phyloP scores from a whole-genome alignment of 2,329 filamentous ascomycete species.

The Microdochium bolleyi region DNA sequence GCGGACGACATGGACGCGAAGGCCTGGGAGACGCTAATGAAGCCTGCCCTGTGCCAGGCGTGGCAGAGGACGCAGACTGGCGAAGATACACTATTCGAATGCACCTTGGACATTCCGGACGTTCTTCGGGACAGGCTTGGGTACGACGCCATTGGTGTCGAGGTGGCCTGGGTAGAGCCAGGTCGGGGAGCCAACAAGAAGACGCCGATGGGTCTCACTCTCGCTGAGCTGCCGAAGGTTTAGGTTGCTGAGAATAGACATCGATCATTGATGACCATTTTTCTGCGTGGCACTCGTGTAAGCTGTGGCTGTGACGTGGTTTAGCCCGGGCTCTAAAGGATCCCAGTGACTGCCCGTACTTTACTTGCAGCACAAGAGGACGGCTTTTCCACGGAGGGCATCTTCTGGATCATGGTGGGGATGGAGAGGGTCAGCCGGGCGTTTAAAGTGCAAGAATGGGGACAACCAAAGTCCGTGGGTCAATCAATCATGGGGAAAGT shows the following conservation, averaged over 20 bases:
- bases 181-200: neutral
- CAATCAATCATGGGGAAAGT: too few species aligned
- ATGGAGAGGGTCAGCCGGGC: too few species aligned
- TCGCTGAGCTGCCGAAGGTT: neutral
- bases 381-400: too few species aligned
- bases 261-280: too few species aligned
- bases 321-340: too few species aligned
- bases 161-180: neutral
- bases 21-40: neutral
- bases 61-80: neutral
- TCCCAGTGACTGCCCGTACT: too few species aligned
- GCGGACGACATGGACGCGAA: neutral
- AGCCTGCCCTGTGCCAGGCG: neutral
- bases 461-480: too few species aligned
- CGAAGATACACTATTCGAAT: neutral
- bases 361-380: too few species aligned
- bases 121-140: neutral
- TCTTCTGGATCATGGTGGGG: too few species aligned
- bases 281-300: neutral
- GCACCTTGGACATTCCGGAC: neutral
- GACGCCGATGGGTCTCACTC: neutral
- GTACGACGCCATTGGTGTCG: neutral
- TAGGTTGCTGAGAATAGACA: too few species aligned
- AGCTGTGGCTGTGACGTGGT: too few species aligned
- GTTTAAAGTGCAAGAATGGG: too few species aligned